phyloP scores from a whole-genome alignment of 2,329 filamentous ascomycete species.

The Colletotrichum cereale region DNA sequence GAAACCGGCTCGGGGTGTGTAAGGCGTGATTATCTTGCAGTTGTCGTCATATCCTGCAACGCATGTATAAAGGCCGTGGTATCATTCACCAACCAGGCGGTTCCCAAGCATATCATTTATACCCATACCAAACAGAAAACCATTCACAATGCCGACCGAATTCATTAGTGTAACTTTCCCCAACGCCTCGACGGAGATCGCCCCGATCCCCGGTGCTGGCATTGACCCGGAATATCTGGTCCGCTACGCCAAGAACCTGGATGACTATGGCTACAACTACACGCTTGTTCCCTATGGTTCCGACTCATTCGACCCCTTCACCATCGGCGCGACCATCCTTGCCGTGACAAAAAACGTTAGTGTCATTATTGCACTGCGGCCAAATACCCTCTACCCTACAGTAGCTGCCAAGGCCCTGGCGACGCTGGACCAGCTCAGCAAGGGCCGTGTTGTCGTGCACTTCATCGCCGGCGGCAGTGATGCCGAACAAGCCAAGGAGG shows the following conservation, averaged over 20 bases:
- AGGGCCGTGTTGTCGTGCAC: constrained; percentile 70
- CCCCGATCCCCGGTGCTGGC: constrained; percentile 62
- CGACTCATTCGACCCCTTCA: constrained; percentile 67
- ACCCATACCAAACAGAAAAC: neutral
- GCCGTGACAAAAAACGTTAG: constrained; percentile 70
- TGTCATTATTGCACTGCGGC: constrained; percentile 71
- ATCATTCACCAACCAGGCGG: neutral
- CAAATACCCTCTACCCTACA: constrained; percentile 72
- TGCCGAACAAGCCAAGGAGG: constrained; percentile 69
- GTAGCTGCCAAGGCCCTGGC: constrained; percentile 72
- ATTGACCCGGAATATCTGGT: constrained; percentile 68
- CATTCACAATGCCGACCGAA: constrained; percentile 59
- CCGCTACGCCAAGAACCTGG: constrained; percentile 68
- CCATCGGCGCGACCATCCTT: constrained; percentile 69
- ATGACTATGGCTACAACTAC: constrained; percentile 73
- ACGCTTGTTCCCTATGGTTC: constrained; percentile 72
- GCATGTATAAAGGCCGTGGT: constrained; percentile 34
- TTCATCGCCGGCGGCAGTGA: constrained; percentile 74
- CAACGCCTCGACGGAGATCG: constrained; percentile 68
- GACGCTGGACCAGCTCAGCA: constrained; percentile 70
- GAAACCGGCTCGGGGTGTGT: constrained; percentile 39
- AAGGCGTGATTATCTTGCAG: constrained; percentile 45
- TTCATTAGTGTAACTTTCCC: constrained; percentile 71
- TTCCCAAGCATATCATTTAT: neutral
- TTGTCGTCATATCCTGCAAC: constrained; percentile 42